Evolutionary conservation across 495 filamentous ascomycete species (phyloP).

Genomic region (Penicillium macrosclerotiorum): DNA sequence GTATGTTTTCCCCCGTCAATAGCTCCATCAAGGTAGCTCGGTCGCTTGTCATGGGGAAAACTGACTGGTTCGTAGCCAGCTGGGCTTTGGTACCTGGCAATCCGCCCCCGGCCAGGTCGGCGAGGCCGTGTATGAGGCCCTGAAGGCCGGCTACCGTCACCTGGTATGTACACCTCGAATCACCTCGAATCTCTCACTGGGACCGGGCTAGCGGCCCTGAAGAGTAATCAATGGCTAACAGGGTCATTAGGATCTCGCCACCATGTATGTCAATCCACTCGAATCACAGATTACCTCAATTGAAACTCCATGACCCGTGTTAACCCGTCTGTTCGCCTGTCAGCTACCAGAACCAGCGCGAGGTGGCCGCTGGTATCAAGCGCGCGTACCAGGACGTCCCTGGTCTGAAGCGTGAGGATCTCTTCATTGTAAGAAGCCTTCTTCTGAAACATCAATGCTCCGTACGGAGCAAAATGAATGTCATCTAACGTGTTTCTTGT

Average conservation of each 20-base stretch:
- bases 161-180: too few species aligned
- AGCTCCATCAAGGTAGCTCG: too few species aligned
- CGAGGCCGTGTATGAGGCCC: slow-evolving; percentile 50
- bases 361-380: slow-evolving; percentile 47
- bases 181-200: too few species aligned
- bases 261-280: slow-evolving; percentile 31
- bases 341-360: slow-evolving; percentile 51
- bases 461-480: not conserved
- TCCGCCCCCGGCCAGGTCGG: slow-evolving; percentile 52
- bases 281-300: not conserved
- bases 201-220: not conserved
- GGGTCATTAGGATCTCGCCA: slow-evolving; percentile 40
- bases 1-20: slow-evolving; percentile 24
- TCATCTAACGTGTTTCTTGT: slow-evolving; percentile 3
- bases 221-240: slow-evolving; percentile 15
- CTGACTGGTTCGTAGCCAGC: slow-evolving; percentile 25
- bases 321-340: slow-evolving; percentile 36
- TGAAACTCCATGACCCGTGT: slow-evolving; percentile 17
- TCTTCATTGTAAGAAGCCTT: slow-evolving; percentile 42
- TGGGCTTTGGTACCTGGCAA: slow-evolving; percentile 59
- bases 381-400: slow-evolving; percentile 44
- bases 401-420: slow-evolving; percentile 49
- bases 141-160: slow-evolving; percentile 56
- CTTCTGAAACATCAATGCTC: too few species aligned
- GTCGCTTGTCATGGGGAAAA: too few species aligned